Conservation (phyloP, 805 yeast species). For the Clavispora carvajalis region DNA sequence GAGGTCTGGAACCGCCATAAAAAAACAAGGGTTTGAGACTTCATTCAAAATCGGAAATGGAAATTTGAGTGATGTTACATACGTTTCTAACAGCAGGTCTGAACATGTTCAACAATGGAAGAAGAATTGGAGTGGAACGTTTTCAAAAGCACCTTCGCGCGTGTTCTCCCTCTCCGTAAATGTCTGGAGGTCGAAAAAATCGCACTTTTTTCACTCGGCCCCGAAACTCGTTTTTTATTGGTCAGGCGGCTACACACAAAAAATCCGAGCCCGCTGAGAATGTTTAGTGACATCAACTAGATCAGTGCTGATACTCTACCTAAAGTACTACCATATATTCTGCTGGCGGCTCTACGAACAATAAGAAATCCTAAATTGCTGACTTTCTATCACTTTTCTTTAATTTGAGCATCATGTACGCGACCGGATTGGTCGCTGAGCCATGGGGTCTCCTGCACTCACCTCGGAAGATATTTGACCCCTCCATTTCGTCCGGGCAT, state of each 20-base stretch:
- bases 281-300: too few species aligned
- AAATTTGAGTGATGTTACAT: conserved; percentile 3
- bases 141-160: conserved; percentile 1
- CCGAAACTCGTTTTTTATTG: conserved; percentile 14
- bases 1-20: neutral
- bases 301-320: too few species aligned
- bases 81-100: conserved; percentile 17
- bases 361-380: too few species aligned
- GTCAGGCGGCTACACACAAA: conserved; percentile 3
- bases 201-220: conserved; percentile 13
- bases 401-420: neutral
- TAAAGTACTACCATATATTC: too few species aligned
- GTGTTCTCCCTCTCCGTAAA: conserved; percentile 1
- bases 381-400: too few species aligned
- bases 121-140: conserved; percentile 6
- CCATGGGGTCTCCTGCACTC: neutral
- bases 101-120: conserved; percentile 11
- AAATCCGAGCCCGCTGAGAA: conserved; percentile 1
- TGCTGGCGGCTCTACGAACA: too few species aligned
- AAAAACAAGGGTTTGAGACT: neutral
- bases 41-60: neutral
- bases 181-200: conserved; percentile 12
- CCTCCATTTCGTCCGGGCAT: neutral
- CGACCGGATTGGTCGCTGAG: neutral
- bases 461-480: neutral